Base-by-base conservation (phyloP, 345 rosid genomes). In the Abelmoschus esculentus region DNA sequence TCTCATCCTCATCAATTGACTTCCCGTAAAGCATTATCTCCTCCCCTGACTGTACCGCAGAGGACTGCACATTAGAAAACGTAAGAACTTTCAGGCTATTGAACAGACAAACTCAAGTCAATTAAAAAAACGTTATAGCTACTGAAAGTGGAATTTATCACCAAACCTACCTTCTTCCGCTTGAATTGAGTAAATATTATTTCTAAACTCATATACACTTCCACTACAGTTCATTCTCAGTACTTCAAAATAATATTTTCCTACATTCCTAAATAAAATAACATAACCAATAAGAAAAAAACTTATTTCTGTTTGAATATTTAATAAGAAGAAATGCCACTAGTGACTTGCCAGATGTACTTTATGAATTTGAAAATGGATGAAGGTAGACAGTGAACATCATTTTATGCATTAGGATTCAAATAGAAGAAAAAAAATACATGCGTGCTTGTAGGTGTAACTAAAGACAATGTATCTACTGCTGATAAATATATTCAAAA, bases 11-110 rank as follows among this genome's bases (percentile, higher is more conserved):
- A 55, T 88, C 97, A 74, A 92, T 83, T 29, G 85, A 85, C 77
- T 82, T 86, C 28, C 97, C 98, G 80, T 86, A 84, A 71, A 74
- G 82, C 97, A 95, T 91, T 52, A 87, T 84, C 57, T 81, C 87
- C 72, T 85, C 99, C 63, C 90, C 92, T 38, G 96, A 95, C 55
- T 85, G 82, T 1, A 85, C 93, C 36, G 90, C 90, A 67, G 96
- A 79, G 58, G 97, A 82, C 98, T 95, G 73, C 40, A 67, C 19
- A 68, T 63, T 3, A 59, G 36, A 32, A 18, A 19, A 49, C 52
- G 8, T 22, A 61, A 32, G 73, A 42, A 57, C 1, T 6, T 26
- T 28, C 28, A 58, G 28, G 42, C 26, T 28, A 44, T 12, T 22
- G 65, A 46, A 57, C 31, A 22, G n/a, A 14, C 28, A 26, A 12